These are phyloP conservation scores for Suhomyces sp. DNA, from an alignment of 805 yeast species.

Conservation along the genomic window DNA sequence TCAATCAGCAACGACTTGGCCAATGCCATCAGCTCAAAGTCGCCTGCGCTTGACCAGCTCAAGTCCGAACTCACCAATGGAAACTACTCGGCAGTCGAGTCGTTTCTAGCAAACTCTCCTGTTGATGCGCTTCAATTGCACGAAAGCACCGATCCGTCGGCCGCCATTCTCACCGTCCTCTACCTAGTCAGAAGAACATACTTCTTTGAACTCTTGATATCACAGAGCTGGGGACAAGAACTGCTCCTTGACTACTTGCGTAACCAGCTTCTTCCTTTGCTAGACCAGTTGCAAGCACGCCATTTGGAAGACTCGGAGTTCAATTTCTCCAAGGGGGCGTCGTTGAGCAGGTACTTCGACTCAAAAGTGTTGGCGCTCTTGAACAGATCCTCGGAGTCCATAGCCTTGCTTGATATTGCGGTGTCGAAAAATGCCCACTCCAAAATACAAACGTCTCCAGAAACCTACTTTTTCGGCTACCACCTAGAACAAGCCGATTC, in stretches of 20 bases:
- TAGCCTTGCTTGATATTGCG: background rate
- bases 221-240: background rate
- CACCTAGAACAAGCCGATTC: background rate
- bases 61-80: constrained; percentile 12
- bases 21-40: constrained; percentile 7
- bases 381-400: constrained; percentile 23
- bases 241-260: constrained; percentile 21
- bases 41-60: constrained; percentile 16
- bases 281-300: constrained; percentile 17
- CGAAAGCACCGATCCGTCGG: constrained; percentile 2
- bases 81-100: constrained; percentile 12
- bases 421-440: background rate
- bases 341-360: background rate
- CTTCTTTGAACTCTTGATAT: constrained; percentile 17
- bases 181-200: constrained; percentile 24
- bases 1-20: constrained; percentile 21
- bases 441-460: background rate
- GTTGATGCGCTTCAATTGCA: background rate
- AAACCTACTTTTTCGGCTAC: background rate
- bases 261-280: constrained; percentile 24
- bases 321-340: constrained; percentile 3
- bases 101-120: background rate
- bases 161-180: constrained; percentile 13
- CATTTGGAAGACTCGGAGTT: constrained; percentile 4
- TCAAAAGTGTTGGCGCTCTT: constrained; percentile 6